These are phyloP conservation scores for Euphrasia arctica DNA, from an alignment of 305 asterid genomes.

Conservation along the genomic window DNA sequence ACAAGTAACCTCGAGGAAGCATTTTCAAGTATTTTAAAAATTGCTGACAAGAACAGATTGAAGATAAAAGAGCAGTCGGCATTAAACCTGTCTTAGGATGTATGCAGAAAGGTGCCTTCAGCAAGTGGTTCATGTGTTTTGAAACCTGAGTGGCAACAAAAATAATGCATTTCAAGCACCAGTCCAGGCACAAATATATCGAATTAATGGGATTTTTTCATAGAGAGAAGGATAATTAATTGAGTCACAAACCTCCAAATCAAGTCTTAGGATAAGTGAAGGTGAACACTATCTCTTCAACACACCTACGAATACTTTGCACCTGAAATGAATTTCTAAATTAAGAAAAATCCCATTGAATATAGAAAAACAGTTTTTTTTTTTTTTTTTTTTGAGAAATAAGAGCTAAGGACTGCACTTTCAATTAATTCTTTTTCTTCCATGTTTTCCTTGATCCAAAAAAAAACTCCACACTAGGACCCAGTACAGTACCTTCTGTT, in stretches of 20 bases:
- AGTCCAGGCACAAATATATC: constrained; percentile 12
- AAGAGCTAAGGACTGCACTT: constrained; percentile 11
- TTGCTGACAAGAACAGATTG: constrained; percentile 8
- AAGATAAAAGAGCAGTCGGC: constrained; percentile 19
- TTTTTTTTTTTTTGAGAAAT: constrained; percentile 15
- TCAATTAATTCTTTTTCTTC: background rate
- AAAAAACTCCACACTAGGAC: constrained; percentile 9
- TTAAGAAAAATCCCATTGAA: constrained; percentile 5
- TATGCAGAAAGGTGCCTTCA: constrained; percentile 93
- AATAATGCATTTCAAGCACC: constrained; percentile 22
- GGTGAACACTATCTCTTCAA: constrained; percentile 81
- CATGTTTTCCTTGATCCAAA: background rate
- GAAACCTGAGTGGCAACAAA: constrained; percentile 62
- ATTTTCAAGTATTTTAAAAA: constrained; percentile 4
- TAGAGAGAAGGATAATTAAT: constrained; percentile 7
- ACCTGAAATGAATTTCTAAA: constrained; percentile 32
- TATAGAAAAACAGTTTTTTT: background rate
- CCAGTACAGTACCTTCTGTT: constrained; percentile 74
- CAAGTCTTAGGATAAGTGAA: constrained; percentile 93
- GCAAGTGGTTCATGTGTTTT: constrained; percentile 85
- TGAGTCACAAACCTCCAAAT: constrained; percentile 65
- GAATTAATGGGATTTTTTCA: constrained; percentile 10
- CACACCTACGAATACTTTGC: constrained; percentile 66
- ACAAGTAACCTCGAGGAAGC: constrained; percentile 21
- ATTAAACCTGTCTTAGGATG: constrained; percentile 89